Conservation (phyloP, 805 yeast genomes). For the Metahyphopichia silvanorum region DNA sequence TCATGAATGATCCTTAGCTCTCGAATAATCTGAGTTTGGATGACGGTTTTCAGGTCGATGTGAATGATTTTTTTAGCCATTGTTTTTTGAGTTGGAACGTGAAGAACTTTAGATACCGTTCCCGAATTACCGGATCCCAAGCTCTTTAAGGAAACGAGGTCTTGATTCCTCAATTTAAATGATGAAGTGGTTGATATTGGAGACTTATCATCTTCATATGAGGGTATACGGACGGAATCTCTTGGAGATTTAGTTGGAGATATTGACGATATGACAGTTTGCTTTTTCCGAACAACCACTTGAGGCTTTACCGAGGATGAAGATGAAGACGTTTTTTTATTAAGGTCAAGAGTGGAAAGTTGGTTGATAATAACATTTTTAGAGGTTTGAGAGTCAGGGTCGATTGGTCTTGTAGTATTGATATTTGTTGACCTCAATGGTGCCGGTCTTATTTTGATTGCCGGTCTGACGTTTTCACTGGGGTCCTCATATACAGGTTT, state of each 20-base stretch:
- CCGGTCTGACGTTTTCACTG: not conserved
- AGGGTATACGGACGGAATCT: constrained; percentile 14
- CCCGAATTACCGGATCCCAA: constrained; percentile 96
- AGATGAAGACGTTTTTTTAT: not conserved
- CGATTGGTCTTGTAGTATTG: constrained; percentile 17
- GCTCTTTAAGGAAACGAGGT: constrained; percentile 68
- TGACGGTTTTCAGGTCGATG: constrained; percentile 74
- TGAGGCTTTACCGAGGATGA: constrained; percentile 2
- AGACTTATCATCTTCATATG: constrained; percentile 11
- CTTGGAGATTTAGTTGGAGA: constrained; percentile 35
- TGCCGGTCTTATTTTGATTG: constrained; percentile 25
- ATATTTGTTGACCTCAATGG: constrained; percentile 17
- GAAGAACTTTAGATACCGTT: constrained; percentile 82
- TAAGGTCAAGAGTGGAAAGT: constrained; percentile 22
- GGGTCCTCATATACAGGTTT: not conserved
- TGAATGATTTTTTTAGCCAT: constrained; percentile 91
- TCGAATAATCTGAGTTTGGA: constrained; percentile 79
- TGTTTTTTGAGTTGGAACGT: constrained; percentile 79
- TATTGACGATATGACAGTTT: constrained; percentile 40
- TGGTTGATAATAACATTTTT: constrained; percentile 22
- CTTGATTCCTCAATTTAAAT: constrained; percentile 43
- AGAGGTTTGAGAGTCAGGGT: constrained; percentile 20
- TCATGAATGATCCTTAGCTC: constrained; percentile 90
- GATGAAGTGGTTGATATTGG: constrained; percentile 34
- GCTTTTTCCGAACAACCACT: constrained; percentile 25